Percentiles rank a stretch among this genome's conserved stretches.
Conservation (phyloP, 2,329 filamentous ascomycete genomes). For the Achaetomium macrosporum region DNA sequence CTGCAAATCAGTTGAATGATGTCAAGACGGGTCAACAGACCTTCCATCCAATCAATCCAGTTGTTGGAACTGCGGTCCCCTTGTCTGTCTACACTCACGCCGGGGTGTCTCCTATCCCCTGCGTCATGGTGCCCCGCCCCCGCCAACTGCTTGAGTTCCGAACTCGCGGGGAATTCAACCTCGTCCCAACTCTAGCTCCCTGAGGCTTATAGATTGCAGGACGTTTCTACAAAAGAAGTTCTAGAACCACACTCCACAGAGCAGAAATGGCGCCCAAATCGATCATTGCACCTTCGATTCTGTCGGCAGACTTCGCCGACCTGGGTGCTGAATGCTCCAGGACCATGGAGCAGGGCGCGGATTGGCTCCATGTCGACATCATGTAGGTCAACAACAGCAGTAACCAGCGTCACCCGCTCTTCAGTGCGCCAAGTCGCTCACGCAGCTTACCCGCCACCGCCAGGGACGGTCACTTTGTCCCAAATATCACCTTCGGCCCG, state of each 20-base stretch:
- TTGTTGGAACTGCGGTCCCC: too few relatives aligned
- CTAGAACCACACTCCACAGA: not conserved
- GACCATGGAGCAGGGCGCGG: slow-evolving; percentile 80
- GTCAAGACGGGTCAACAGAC: slow-evolving; percentile 13
- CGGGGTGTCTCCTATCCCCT: not conserved
- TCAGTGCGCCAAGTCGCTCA: too few relatives aligned
- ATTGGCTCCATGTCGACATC: slow-evolving; percentile 95
- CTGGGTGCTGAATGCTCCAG: slow-evolving; percentile 80
- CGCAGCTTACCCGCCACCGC: not conserved
- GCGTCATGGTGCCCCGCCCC: slow-evolving; percentile 17
- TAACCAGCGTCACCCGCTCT: too few relatives aligned
- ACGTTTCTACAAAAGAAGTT: not conserved
- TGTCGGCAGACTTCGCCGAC: slow-evolving; percentile 90
- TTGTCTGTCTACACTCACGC: too few relatives aligned
- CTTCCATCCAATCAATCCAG: too few relatives aligned
- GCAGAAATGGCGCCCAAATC: slow-evolving; percentile 77
- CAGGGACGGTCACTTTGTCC: slow-evolving; percentile 98
- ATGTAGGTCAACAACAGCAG: slow-evolving; percentile 44
- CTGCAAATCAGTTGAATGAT: slow-evolving; percentile 13
- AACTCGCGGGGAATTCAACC: not conserved
- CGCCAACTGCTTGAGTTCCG: slow-evolving; percentile 3
- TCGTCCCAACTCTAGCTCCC: slow-evolving; percentile 1
- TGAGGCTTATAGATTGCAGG: not conserved
- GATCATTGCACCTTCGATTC: slow-evolving; percentile 96
- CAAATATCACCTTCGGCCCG: slow-evolving; percentile 94